Percentiles rank a stretch among this genome's conserved stretches.
Conservation (phyloP, 495 filamentous ascomycete genomes). For the Chaetomium fimeti region DNA sequence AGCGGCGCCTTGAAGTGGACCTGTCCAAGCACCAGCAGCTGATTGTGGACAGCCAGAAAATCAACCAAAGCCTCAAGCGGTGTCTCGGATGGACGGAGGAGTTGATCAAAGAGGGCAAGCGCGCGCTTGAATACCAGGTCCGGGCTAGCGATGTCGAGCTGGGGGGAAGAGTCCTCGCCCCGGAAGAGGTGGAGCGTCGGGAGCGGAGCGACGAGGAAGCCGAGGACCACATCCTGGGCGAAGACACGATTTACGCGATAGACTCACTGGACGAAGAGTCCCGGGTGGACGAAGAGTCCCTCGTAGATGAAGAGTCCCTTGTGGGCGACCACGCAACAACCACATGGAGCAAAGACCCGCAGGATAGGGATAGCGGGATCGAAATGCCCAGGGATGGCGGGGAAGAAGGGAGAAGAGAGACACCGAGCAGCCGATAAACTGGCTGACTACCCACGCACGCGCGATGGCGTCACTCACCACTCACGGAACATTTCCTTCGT, state of each 20-base stretch:
- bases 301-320: conserved; percentile 15
- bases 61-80: conserved; percentile 87
- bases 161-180: conserved; percentile 74
- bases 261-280: conserved; percentile 28
- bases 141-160: conserved; percentile 73
- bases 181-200: conserved; percentile 41
- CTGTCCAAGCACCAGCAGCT: conserved; percentile 85
- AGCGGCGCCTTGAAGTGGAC: conserved; percentile 75
- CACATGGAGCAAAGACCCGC: conserved; percentile 40
- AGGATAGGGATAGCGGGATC: conserved; percentile 57
- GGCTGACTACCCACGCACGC: not conserved
- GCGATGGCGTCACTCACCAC: not conserved
- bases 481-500: not conserved
- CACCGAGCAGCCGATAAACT: not conserved
- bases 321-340: conserved; percentile 13
- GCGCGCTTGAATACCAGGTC: conserved; percentile 79
- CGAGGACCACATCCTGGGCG: conserved; percentile 23
- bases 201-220: conserved; percentile 50
- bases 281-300: too few relatives aligned
- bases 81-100: conserved; percentile 86
- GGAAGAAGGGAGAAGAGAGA: not conserved
- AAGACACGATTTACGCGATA: conserved; percentile 31
- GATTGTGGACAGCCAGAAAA: conserved; percentile 81
- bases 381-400: conserved; percentile 43
- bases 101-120: conserved; percentile 81